Percentiles rank a stretch among this genome's conserved stretches.
Evolutionary conservation across 2,329 filamentous ascomycete species (phyloP).

Genomic region (Neocucurbitaria cava): DNA sequence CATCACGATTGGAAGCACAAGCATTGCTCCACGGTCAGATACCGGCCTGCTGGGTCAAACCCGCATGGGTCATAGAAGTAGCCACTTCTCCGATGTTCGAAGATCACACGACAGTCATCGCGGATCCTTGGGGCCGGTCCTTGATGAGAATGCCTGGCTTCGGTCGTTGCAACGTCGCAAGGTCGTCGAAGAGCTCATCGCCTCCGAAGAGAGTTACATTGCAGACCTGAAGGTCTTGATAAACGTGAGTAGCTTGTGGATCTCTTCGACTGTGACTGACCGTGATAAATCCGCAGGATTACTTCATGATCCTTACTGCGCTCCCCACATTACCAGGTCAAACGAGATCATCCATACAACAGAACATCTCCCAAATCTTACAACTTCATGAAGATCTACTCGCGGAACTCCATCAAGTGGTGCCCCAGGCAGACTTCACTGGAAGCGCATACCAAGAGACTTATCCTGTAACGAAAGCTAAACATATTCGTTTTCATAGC

Average conservation of each 20-base stretch:
- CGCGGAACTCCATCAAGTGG: conserved; percentile 71
- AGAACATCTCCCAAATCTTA: conserved; percentile 79
- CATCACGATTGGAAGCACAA: conserved; percentile 76
- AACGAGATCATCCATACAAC: conserved; percentile 75
- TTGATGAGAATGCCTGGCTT: conserved; percentile 74
- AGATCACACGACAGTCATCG: conserved; percentile 65
- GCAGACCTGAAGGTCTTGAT: conserved; percentile 84
- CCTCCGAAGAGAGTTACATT: conserved; percentile 88
- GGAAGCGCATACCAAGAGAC: conserved; percentile 42
- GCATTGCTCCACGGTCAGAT: conserved; percentile 66
- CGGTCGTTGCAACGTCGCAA: conserved; percentile 78
- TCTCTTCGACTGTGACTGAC: neutral
- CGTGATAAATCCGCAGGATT: conserved; percentile 40
- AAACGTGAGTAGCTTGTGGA: conserved; percentile 67
- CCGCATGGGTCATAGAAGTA: conserved; percentile 66
- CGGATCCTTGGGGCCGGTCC: conserved; percentile 51
- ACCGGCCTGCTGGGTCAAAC: conserved; percentile 66
- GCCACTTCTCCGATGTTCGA: conserved; percentile 66
- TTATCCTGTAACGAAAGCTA: conserved; percentile 43
- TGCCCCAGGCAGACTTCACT: conserved; percentile 68
- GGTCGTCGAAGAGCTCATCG: conserved; percentile 84
- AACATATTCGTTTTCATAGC: conserved; percentile 58
- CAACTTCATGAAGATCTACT: conserved; percentile 84
- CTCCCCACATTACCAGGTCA: conserved; percentile 69
- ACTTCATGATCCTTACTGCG: conserved; percentile 69